Conservation (phyloP, 75 land plant genomes). For the Pinus albicaulis region DNA sequence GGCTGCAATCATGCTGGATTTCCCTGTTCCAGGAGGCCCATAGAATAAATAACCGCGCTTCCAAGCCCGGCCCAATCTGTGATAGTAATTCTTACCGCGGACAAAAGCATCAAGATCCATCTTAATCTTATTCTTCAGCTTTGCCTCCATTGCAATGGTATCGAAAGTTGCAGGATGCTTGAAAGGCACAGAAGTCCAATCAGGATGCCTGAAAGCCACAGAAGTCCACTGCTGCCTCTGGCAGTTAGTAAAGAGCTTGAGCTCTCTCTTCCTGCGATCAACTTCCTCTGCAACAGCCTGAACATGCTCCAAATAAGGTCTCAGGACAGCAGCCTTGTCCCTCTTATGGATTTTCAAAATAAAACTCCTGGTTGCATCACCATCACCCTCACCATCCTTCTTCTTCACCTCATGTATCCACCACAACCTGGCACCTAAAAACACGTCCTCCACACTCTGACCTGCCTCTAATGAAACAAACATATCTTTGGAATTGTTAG, state of each 20-base stretch:
- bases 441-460: no score
- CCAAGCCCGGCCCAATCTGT: slow-evolving; percentile 14
- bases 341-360: slow-evolving; percentile 44
- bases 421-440: no score
- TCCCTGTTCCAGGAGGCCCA: no score
- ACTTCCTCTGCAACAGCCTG: no score
- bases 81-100: slow-evolving; percentile 54
- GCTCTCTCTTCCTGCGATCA: no score
- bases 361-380: slow-evolving; percentile 23
- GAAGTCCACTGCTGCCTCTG: slow-evolving; percentile 52
- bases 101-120: slow-evolving; percentile 59
- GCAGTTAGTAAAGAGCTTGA: slow-evolving; percentile 23
- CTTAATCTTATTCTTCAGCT: slow-evolving; percentile 3
- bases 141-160: slow-evolving; percentile 55
- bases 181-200: slow-evolving; percentile 61
- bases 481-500: slow-evolving; percentile 27
- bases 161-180: slow-evolving; percentile 62
- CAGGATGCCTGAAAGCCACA: slow-evolving; percentile 32
- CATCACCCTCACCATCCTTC: background rate
- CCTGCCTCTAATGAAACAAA: background rate
- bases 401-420: no score
- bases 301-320: no score
- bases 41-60: no score
- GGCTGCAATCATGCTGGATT: no score
- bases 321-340: slow-evolving; percentile 32